Evolutionary conservation across 371 early-diverging fungal genomes (phyloP), one percentile per base, ranked within the genome.

Genomic region (Cokeromyces recurvatus): DNA sequence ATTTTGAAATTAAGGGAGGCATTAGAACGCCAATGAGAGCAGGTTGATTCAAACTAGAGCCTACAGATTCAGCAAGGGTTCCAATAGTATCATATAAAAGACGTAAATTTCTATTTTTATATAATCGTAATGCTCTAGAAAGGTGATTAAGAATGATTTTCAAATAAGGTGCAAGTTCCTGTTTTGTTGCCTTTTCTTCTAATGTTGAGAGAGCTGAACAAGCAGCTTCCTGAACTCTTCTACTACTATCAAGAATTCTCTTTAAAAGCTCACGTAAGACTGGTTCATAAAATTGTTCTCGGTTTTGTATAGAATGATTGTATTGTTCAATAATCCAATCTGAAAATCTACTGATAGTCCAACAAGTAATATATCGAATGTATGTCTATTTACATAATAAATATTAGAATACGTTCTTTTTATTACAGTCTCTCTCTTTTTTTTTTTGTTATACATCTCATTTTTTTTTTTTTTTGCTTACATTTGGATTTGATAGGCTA

Each of bases 221-320:
- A 19, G 87, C 95, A 4, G 95, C 91, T 60, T 94, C 92, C 67
- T 97, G 98, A 3, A 97, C 97, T 17, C 91, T 79, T 71, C 91
- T 91, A 75, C 89, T 95, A 63, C 77, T 86, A 62, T 95, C 95
- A 46, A 92, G 81, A 47, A 92, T 77, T 48, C 83, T 81, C 29
- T 69, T 66, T 32, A 94, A 66, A 27, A 95, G 66, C 20, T 82
- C 89, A n/a, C 81, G 79, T 23, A 97, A 69, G 27, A 92, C 67
- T 2, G 92, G 92, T 42, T 82, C 82, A 57, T 95, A 89, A 64
- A 87, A 93, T 37, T 57, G 55, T 29, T 72, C 66, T 22, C 81
- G 67, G 46, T 85, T 84, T 53, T 85, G 70, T 27, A 85, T 72
- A 21, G 77, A 57, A 17, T 78, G 46, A 15, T 32, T 66, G 48